Evolutionary conservation across 1,284 basidiomycete genomes (phyloP).

Genomic region (Somion occarium): DNA sequence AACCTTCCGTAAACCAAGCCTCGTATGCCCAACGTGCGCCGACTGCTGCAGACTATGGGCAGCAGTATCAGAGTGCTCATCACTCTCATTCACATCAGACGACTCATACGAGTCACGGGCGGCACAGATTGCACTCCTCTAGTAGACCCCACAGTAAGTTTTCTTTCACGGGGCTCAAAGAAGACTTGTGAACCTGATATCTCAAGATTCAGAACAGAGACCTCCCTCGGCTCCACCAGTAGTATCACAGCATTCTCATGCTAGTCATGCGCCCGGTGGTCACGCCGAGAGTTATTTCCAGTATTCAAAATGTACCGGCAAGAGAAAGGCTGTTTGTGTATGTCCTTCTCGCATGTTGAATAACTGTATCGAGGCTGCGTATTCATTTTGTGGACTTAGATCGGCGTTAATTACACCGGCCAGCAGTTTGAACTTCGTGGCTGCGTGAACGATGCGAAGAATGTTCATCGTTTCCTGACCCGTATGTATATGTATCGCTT

Average conservation of each 20-base stretch:
- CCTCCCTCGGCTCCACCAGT: neutral
- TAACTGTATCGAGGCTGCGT: neutral
- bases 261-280: neutral
- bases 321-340: slow-evolving; percentile 70
- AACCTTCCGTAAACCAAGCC: too few relatives aligned
- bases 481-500: slow-evolving; percentile 36
- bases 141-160: slow-evolving; percentile 2
- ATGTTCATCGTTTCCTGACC: slow-evolving; percentile 67
- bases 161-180: neutral
- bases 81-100: neutral
- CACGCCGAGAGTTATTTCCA: slow-evolving; percentile 8
- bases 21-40: neutral
- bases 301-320: slow-evolving; percentile 71
- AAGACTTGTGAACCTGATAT: neutral
- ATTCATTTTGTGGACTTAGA: slow-evolving; percentile 31
- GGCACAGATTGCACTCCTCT: neutral
- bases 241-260: neutral
- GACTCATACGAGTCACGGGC: neutral
- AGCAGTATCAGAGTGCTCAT: neutral
- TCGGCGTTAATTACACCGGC: slow-evolving; percentile 79
- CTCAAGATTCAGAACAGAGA: slow-evolving; percentile 1
- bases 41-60: neutral
- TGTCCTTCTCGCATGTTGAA: slow-evolving; percentile 19
- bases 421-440: slow-evolving; percentile 60
- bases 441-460: slow-evolving; percentile 81